Base-by-base conservation (phyloP, 2,329 filamentous ascomycete genomes). In the Penicillium sp. region DNA sequence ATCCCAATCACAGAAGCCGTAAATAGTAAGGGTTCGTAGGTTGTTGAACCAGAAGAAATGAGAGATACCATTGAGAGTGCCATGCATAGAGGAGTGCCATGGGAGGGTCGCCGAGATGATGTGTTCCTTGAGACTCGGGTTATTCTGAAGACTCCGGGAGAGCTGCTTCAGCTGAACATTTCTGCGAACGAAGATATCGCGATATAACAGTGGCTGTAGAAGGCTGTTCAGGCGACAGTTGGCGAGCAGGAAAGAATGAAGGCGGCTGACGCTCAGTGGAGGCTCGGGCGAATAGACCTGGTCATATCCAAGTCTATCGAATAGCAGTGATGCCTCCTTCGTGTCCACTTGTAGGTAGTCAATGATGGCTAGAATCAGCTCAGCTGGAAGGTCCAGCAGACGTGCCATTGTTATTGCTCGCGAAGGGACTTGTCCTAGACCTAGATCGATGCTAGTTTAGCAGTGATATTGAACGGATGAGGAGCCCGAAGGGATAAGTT, bases 381-480 rank as follows among this genome's bases (percentile, higher is more conserved):
- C 53, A 22, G 31, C 12, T 7, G 53, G 53, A 49, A 54, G 50
- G 26, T 53, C 50, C 12, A 43, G 21, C 6, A 54, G 45, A 6
- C 22, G 4, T 28, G 47, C 17, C 50, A 53, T 54, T 12, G 3
- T 47, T 40, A 6, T 38, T n/a, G 12, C 32, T 43, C 29, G 26
- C 21, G 26, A 32, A 12, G 32, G 9, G 24, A 41, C 28, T 29
- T 24, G 22, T 40, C 38, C 38, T 33, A 19, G 28, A 10, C n/a
- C n/a, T 19, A 12, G 22, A 29, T 46, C 28, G 40, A 26, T 12
- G 26, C 4, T 12, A 13, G 10, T 21, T 41, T 15, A n/a, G 13
- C 4, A 15, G 17, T 41, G 28, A 42, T 6, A 3, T 37, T 7
- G 22, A 29, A 29, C 2, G n/a, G 29, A 29, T 1, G 13, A 42